Base-by-base conservation (phyloP, 164 flowering plant species). In the Liquidambar formosana region DNA sequence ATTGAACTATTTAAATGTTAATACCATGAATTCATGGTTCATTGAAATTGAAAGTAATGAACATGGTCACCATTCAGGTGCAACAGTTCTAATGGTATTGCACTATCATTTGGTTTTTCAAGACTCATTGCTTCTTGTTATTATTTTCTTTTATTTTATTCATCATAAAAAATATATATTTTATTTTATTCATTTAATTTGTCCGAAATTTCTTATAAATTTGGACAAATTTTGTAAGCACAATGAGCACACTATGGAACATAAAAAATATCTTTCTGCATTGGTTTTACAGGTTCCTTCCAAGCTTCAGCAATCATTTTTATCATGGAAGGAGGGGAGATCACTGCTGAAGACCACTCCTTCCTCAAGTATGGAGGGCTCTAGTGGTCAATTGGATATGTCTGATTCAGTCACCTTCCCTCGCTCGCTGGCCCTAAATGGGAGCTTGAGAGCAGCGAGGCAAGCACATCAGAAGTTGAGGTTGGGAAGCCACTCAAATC, bases 281-380 rank as follows among this genome's bases (percentile, higher is more conserved):
- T 53, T 56, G 18, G 63, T 60, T 72, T 73, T 72, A 45, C 86
- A 93, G 98, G 88, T 85, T 66, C 88, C 90, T 5, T 77, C 78
- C 19, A 75, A 63, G 64, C 48, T 90, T 44, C 86, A 80, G 45
- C 74, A 73, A 25, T 82, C 86, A 10, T 82, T 86, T 66, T 45
- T 71, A 10, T 69, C 80, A 15, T 85, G 90, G 90, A 90, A 78
- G 73, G 70, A 71, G 19, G 65, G 70, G 61, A 78, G 62, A 75
- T 63, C 54, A 44, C 67, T 63, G 15, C 46, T 14, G 8, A 45
- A 60, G 26, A 57, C 49, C 22, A 51, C 52, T 46, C 53, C 57
- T 47, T 22, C 63, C 26, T 22, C 68, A 13, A 51, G 52, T 27
- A 33, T 23, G 19, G 61, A 69, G 53, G 63, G 48, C 61, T 28